A percentile compares a stretch with the other conserved stretches of the same genome.
These are phyloP conservation scores for Rhododendron kiyosumense DNA, from an alignment of 148 eudicot genomes.

Conservation along the genomic window DNA sequence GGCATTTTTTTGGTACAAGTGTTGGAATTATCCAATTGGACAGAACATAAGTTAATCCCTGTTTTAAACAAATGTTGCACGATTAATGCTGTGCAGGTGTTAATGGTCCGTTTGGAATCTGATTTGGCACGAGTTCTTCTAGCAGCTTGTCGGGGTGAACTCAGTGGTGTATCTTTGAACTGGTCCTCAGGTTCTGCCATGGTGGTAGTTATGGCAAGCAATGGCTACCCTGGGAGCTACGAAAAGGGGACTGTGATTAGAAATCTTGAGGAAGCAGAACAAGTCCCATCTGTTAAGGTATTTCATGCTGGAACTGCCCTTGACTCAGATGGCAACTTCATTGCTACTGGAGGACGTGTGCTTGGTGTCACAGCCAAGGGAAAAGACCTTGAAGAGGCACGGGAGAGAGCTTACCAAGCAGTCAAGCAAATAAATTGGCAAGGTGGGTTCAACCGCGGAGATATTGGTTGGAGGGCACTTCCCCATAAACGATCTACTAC, in stretches of 20 bases:
- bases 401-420: slow-evolving; percentile 69
- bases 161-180: slow-evolving; percentile 50
- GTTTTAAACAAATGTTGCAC: neutral
- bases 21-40: too few relatives aligned
- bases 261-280: slow-evolving; percentile 67
- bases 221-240: slow-evolving; percentile 87
- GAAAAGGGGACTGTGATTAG: slow-evolving; percentile 62
- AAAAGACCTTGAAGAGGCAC: slow-evolving; percentile 67
- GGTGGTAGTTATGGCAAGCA: slow-evolving; percentile 98
- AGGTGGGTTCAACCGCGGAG: slow-evolving; percentile 74
- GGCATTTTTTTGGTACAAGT: neutral
- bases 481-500: slow-evolving; percentile 21
- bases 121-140: slow-evolving; percentile 82
- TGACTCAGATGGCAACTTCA: slow-evolving; percentile 56
- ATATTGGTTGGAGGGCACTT: slow-evolving; percentile 96
- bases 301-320: slow-evolving; percentile 89
- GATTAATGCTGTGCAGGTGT: slow-evolving; percentile 36
- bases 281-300: slow-evolving; percentile 61
- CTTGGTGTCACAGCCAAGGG: slow-evolving; percentile 91
- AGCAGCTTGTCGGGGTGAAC: slow-evolving; percentile 76
- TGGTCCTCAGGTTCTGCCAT: slow-evolving; percentile 93
- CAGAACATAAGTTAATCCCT: neutral
- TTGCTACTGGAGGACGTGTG: slow-evolving; percentile 88
- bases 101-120: slow-evolving; percentile 88
- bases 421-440: slow-evolving; percentile 65